Evolutionary conservation across 192 early-diverging fungal genomes (phyloP).

Genomic region (Coemansia sp.): DNA sequence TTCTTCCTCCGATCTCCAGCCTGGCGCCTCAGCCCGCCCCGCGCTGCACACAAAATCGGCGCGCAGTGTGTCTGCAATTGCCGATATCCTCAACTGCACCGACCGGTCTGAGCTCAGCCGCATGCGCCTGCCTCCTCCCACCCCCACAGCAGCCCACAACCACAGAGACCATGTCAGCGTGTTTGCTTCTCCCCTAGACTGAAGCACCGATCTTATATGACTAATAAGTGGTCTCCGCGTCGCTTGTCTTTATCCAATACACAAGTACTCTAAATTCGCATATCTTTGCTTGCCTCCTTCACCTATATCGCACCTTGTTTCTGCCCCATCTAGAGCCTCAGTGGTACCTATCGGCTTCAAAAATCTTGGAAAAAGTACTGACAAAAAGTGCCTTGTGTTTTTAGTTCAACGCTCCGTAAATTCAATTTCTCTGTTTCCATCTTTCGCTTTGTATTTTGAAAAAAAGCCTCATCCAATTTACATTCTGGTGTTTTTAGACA

Average conservation of each 20-base stretch:
- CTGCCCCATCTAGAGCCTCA: not conserved
- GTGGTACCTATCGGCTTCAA: not conserved
- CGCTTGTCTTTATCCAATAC: no score
- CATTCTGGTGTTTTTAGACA: not conserved
- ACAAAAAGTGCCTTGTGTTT: not conserved
- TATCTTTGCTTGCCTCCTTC: conserved; percentile 3
- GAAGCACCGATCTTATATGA: no score
- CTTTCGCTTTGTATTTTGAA: not conserved
- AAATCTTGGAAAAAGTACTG: not conserved
- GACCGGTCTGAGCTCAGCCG: conserved; percentile 54
- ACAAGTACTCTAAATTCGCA: not conserved
- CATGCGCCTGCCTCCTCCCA: conserved; percentile 51
- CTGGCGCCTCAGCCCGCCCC: conserved; percentile 14
- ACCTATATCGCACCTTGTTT: not conserved
- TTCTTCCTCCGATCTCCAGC: conserved; percentile 12
- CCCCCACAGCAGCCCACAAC: conserved; percentile 35
- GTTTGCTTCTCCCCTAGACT: conserved; percentile 31
- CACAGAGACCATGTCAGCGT: conserved; percentile 31
- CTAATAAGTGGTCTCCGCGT: no score
- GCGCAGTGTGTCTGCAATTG: conserved; percentile 53
- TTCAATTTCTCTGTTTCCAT: no score
- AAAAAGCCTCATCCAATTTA: not conserved
- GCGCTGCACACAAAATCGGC: conserved; percentile 44
- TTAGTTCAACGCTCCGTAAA: no score
- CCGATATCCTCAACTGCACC: conserved; percentile 55